Evolutionary conservation across 768 basidiomycete species (phyloP).

Genomic region (Lentinula aciculospora): DNA sequence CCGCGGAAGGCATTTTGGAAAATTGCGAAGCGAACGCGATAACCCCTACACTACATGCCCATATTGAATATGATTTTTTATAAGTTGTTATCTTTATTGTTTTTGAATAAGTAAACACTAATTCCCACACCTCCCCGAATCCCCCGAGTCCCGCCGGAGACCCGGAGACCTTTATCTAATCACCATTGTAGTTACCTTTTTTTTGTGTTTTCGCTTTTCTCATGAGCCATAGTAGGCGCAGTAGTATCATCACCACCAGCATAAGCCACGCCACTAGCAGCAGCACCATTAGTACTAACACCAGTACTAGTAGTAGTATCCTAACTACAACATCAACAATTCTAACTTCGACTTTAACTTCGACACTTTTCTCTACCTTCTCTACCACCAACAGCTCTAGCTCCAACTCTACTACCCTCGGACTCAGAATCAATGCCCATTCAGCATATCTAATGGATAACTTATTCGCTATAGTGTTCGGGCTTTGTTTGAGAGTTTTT

Average conservation of each 20-base stretch:
- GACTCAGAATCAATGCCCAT: slow-evolving; percentile 6
- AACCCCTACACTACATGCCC: slow-evolving; percentile 8
- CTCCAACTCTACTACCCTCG: neutral
- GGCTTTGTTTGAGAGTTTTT: too few relatives aligned
- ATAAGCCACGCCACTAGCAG: too few relatives aligned
- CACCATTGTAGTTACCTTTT: too few relatives aligned
- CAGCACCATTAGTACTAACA: neutral
- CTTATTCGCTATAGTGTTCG: slow-evolving; percentile 60
- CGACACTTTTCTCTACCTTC: neutral
- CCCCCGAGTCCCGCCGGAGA: neutral
- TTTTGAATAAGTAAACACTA: neutral
- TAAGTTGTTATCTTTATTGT: neutral
- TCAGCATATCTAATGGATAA: slow-evolving; percentile 51
- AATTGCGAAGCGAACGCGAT: slow-evolving; percentile 8
- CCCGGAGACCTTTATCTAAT: too few relatives aligned
- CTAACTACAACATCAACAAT: too few relatives aligned
- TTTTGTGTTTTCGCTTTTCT: too few relatives aligned
- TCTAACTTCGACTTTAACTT: too few relatives aligned
- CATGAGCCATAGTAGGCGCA: too few relatives aligned
- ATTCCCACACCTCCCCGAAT: neutral
- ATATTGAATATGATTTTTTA: neutral
- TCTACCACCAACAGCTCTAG: too few relatives aligned
- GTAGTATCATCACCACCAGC: too few relatives aligned
- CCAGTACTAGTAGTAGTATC: too few relatives aligned
- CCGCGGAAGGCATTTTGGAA: too few relatives aligned